Conservation (phyloP, 2,329 filamentous ascomycete genomes). For the Fusarium anthophilum region DNA sequence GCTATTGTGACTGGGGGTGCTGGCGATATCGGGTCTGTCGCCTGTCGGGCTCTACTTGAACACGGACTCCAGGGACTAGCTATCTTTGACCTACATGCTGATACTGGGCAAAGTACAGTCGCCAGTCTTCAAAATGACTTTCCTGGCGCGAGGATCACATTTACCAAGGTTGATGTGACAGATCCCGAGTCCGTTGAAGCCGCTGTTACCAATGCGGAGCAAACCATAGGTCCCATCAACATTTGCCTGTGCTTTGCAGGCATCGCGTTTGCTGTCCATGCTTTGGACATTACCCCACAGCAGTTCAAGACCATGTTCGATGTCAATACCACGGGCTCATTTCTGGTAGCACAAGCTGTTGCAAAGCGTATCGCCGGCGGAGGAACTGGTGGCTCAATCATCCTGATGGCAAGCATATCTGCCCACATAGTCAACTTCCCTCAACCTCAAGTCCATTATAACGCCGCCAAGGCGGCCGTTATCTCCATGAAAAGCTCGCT, state of each 20-base stretch:
- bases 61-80: constrained; percentile 3
- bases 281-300: constrained; percentile 65
- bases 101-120: neutral
- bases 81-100: constrained; percentile 8
- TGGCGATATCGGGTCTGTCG: constrained; percentile 6
- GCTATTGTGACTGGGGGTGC: constrained; percentile 9
- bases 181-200: neutral
- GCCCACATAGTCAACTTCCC: constrained; percentile 76
- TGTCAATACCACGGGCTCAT: constrained; percentile 76
- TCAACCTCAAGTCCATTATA: constrained; percentile 77
- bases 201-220: neutral
- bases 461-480: constrained; percentile 54
- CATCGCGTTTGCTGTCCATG: constrained; percentile 54
- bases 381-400: constrained; percentile 68
- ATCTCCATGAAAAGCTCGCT: constrained; percentile 10
- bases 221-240: neutral
- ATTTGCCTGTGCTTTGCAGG: constrained; percentile 19
- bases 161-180: constrained; percentile 10
- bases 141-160: neutral
- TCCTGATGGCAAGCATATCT: constrained; percentile 74
- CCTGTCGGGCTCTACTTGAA: constrained; percentile 10
- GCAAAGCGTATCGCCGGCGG: constrained; percentile 47
- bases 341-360: constrained; percentile 73
- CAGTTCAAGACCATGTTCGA: constrained; percentile 74
- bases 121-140: neutral